Evolutionary conservation across 192 early-diverging fungal genomes (phyloP).

Genomic region (Umbelopsis sp.): DNA sequence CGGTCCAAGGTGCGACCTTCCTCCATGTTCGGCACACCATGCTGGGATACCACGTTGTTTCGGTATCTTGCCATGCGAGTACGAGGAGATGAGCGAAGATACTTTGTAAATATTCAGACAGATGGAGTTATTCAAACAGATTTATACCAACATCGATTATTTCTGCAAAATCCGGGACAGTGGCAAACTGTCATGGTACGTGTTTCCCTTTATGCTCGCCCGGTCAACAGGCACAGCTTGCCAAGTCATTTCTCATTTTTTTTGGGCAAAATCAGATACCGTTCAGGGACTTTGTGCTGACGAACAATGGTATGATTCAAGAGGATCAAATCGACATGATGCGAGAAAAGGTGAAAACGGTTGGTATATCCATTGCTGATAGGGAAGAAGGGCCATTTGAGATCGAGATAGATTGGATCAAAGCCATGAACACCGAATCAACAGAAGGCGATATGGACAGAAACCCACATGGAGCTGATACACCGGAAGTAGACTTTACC

Average conservation of each 20-base stretch:
- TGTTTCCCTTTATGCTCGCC: not conserved
- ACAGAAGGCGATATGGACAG: constrained; percentile 79
- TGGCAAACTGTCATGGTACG: constrained; percentile 91
- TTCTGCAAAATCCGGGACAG: constrained; percentile 82
- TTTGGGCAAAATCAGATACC: constrained; percentile 75
- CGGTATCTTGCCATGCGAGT: constrained; percentile 84
- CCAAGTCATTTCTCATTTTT: too few species aligned
- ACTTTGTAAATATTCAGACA: constrained; percentile 93
- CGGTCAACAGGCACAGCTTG: too few species aligned
- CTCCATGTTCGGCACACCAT: constrained; percentile 75
- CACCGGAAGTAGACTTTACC: constrained; percentile 11
- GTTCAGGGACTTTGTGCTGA: constrained; percentile 91
- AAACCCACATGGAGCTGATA: constrained; percentile 19
- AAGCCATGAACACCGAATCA: constrained; percentile 79
- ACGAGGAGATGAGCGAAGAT: constrained; percentile 81
- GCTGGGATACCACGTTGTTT: constrained; percentile 85
- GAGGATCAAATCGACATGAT: constrained; percentile 86
- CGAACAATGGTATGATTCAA: constrained; percentile 86
- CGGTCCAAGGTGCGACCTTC: constrained; percentile 70
- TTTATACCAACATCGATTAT: constrained; percentile 92
- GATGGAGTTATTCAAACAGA: constrained; percentile 81
- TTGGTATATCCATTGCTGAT: constrained; percentile 87
- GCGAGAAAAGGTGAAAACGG: constrained; percentile 81
- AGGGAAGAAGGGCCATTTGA: constrained; percentile 82
- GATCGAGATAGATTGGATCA: constrained; percentile 91